Percentiles rank a stretch among this genome's conserved stretches.
These are phyloP conservation scores for Prosopis cineraria DNA, from an alignment of 306 rosid genomes.

Conservation along the genomic window DNA sequence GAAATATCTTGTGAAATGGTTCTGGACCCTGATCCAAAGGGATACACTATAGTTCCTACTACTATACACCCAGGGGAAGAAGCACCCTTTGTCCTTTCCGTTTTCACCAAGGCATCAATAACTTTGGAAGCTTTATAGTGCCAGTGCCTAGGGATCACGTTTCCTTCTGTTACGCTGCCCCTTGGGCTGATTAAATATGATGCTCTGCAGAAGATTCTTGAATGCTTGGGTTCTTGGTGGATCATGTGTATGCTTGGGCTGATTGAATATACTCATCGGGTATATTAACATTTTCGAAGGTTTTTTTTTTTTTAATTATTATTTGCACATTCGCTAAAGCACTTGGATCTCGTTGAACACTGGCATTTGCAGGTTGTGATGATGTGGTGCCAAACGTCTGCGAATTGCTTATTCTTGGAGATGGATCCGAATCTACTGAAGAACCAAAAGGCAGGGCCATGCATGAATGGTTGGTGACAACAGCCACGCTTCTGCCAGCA, in stretches of 20 bases:
- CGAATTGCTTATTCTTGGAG: conserved; percentile 36
- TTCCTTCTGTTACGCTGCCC: conserved; percentile 38
- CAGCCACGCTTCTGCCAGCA: conserved; percentile 40
- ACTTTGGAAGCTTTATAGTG: conserved; percentile 83
- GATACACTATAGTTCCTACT: conserved; percentile 97
- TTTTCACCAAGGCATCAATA: conserved; percentile 95
- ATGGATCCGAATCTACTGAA: conserved; percentile 20
- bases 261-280: too few species aligned
- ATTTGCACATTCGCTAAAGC: background rate
- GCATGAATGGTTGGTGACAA: conserved; percentile 15
- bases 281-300: conserved; percentile 26
- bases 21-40: conserved; percentile 96
- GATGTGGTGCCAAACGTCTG: conserved; percentile 7
- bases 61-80: conserved; percentile 99
- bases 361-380: conserved; percentile 35
- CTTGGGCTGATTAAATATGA: conserved; percentile 31
- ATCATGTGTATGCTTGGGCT: conserved; percentile 37
- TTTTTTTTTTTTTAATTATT: background rate
- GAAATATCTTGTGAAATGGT: conserved; percentile 99
- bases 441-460: conserved; percentile 24
- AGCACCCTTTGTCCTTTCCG: conserved; percentile 98
- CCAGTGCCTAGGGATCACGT: conserved; percentile 43
- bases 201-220: conserved; percentile 40
- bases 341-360: background rate
- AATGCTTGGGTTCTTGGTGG: conserved; percentile 61